Base-by-base conservation (phyloP, 2,329 filamentous ascomycete genomes). In the Beauveria sp. region DNA sequence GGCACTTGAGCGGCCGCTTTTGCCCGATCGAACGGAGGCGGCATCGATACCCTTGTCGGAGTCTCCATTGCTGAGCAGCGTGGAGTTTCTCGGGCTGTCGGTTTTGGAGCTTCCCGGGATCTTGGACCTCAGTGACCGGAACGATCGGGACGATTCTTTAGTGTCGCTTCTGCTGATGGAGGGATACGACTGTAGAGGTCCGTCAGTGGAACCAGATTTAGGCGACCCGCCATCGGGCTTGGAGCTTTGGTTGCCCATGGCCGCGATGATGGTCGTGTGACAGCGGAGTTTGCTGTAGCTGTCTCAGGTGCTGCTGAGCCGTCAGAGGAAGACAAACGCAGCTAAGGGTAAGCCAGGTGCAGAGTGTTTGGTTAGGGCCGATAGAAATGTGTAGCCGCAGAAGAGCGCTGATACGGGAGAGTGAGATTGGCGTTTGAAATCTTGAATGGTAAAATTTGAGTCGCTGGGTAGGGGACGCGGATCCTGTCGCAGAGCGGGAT, bases 131-230 rank as follows among this genome's bases (percentile, higher is more conserved):
- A 98, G 83, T 45, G 87, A 88, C 67, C 90, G 86, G 74, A 97
- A 87, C 5, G 93, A 97, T 66, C 92, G 89, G 38, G 89, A 86
- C 7, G 92, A 97, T 67, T 96, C 93, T 73, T 93, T 93, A 31
- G 93, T 98, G 72, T 98, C 93, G 62, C 92, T 91, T 73, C 89
- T 89, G 77, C 88, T 90, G 73, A 98, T 93, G 31, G 93, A 96
- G 31, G 93, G 93, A 74, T 95, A 96, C 34, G 91, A 90, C 74
- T 91, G 88, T 63, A 97, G 79, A 50, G 67, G 61, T 26, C 67
- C 70, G 64, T 83, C 80, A 63, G 73, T 71, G 63, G 77, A 77
- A 63, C 75, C 72, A 57, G 74, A 73, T 48, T 89, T 69, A 63
- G 76, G 72, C 63, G 72, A 74, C 64, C 75, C 75, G 67, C 79